Evolutionary conservation across 495 filamentous ascomycete species (phyloP), one percentile per base, ranked within the genome.

Genomic region (Aspergillus nidulans): DNA sequence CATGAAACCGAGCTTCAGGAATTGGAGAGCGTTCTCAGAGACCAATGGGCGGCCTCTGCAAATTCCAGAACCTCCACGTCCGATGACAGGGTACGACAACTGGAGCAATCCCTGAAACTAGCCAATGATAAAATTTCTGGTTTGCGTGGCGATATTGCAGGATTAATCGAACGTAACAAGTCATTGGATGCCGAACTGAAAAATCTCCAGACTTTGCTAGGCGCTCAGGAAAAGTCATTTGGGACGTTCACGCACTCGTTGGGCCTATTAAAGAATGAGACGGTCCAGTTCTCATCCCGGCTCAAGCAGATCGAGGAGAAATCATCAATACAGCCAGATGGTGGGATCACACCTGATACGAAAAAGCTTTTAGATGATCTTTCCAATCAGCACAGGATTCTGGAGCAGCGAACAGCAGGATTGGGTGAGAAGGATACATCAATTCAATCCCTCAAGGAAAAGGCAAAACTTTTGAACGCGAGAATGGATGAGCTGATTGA

Each of bases 1-100:
- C 53, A 62, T 18, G 19, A 44, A 18, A 41, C 58, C 15, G 48
- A 47, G 28, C 57, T 52, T 21, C 40, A 40, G 15, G 36, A 55
- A 23, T 21, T 59, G 9, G 60, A 65, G 30, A 56, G 47, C 20
- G 50, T 36, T 25, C 18, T 66, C 16, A 54, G 38, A 38, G 18
- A 36, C 13, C 45, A 38, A 12, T 49, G 50, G 28, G 20, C n/a
- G 2, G 50, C 57, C 1, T 36, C 32, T 13, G 32, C 52, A 26
- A 19, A 18, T 1, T 36, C 43, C 13, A 41, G 52, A 32, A 3
- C 28, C 1, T 15, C 47, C 4, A 44, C 7, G 2, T 30, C 26
- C 7, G 50, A 56, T 1, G 46, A 53, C 10, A 53, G 45, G 12
- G n/a, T 52, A 1, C 19, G 30, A 20, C 25, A 54, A 25, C 10